Conservation (phyloP, 179 eudicot genomes). For the Silene noctiflora region DNA sequence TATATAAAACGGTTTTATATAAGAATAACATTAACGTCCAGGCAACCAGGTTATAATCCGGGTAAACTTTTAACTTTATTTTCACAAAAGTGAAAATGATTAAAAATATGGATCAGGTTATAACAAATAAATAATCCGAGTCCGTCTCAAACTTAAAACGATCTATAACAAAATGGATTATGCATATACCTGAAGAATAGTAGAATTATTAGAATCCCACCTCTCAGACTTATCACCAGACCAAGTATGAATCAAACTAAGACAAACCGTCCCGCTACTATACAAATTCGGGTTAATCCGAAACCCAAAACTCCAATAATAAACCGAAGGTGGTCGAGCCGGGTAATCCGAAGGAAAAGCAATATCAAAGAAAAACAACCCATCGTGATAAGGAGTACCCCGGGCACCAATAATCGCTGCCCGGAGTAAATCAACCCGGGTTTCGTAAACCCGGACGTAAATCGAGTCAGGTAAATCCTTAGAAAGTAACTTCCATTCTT, state of each 20-base stretch:
- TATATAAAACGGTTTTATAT: no score
- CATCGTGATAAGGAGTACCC: slow-evolving; percentile 85
- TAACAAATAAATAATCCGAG: no score
- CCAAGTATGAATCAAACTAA: slow-evolving; percentile 77
- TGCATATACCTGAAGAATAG: slow-evolving; percentile 43
- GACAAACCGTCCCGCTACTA: slow-evolving; percentile 46
- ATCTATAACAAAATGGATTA: no score
- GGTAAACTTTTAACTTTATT: no score
- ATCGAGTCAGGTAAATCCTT: slow-evolving; percentile 58
- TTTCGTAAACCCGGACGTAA: slow-evolving; percentile 63
- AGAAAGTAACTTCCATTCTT: slow-evolving; percentile 65
- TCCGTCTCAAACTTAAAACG: no score
- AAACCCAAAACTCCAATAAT: slow-evolving; percentile 51
- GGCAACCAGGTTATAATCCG: no score
- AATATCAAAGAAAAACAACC: slow-evolving; percentile 72
- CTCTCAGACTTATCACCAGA: slow-evolving; percentile 37
- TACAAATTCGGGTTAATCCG: slow-evolving; percentile 74
- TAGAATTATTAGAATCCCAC: slow-evolving; percentile 53
- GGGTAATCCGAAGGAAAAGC: slow-evolving; percentile 63
- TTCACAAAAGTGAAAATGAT: no score
- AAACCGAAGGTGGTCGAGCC: slow-evolving; percentile 44
- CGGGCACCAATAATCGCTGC: slow-evolving; percentile 73
- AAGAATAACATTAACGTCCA: no score
- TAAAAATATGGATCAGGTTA: no score
- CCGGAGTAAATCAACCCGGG: slow-evolving; percentile 58